A percentile compares a stretch with the other conserved stretches of the same genome.
Conservation (phyloP, 2,329 filamentous ascomycete species). For the Bertia moriformis region DNA sequence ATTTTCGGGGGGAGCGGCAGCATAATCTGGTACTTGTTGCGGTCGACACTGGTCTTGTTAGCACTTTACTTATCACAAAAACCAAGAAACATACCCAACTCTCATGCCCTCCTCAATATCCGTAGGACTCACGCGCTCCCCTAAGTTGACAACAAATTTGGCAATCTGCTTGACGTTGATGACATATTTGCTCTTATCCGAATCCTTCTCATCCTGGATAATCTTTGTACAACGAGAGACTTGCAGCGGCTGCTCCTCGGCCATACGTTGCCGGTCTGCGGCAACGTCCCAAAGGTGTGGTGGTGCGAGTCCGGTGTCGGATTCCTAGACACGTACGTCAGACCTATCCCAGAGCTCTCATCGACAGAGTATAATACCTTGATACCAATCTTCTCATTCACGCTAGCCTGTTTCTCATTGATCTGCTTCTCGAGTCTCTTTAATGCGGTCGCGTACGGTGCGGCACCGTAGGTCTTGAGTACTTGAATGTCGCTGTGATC, state of each 20-base stretch:
- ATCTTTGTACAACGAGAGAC: slow-evolving; percentile 98
- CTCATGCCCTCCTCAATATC: slow-evolving; percentile 99
- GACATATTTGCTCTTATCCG: slow-evolving; percentile 98
- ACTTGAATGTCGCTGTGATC: slow-evolving; percentile 82
- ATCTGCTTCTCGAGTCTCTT: slow-evolving; percentile 99
- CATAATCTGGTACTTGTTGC: slow-evolving; percentile 98
- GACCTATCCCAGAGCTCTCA: slow-evolving; percentile 3
- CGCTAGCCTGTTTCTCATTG: slow-evolving; percentile 95
- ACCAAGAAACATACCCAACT: slow-evolving; percentile 47
- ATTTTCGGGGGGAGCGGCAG: slow-evolving; percentile 94
- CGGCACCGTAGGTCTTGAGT: slow-evolving; percentile 94
- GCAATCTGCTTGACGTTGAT: slow-evolving; percentile 99
- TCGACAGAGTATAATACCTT: slow-evolving; percentile 32
- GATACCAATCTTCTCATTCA: slow-evolving; percentile 95
- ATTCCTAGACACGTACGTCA: slow-evolving; percentile 50
- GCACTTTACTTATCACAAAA: slow-evolving; percentile 3
- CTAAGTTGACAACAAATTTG: slow-evolving; percentile 96
- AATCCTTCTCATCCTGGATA: slow-evolving; percentile 88
- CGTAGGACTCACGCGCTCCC: slow-evolving; percentile 89
- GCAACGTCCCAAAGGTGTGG: slow-evolving; percentile 98
- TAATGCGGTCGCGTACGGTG: slow-evolving; percentile 80
- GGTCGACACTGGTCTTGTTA: slow-evolving; percentile 51
- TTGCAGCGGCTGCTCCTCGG: slow-evolving; percentile 92
- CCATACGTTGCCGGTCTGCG: slow-evolving; percentile 95
- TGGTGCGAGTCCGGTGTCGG: slow-evolving; percentile 91